phyloP scores from a whole-genome alignment of 176 grass and related monocot species.

The Zoysia pacifica region DNA sequence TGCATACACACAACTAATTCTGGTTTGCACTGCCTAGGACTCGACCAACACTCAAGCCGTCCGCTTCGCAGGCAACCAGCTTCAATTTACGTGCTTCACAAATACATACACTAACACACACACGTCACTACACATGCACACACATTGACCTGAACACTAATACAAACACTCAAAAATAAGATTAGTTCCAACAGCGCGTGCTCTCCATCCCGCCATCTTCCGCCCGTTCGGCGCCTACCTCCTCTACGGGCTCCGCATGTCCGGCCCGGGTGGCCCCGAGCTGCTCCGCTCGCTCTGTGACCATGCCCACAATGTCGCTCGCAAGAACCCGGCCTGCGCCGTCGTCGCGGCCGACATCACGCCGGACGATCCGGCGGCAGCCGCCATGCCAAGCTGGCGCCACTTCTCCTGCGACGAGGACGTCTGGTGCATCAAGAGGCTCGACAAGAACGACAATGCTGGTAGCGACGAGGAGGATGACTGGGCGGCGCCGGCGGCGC shows the following conservation, averaged over 20 bases:
- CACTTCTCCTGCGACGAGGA: constrained; percentile 81
- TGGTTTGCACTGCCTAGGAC: too few species aligned
- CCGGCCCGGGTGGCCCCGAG: constrained; percentile 44
- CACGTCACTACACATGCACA: too few species aligned
- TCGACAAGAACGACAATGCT: background rate
- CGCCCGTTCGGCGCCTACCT: constrained; percentile 70
- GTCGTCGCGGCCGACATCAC: constrained; percentile 59
- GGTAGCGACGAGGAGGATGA: constrained; percentile 1
- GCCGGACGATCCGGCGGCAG: constrained; percentile 45
- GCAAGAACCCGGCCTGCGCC: constrained; percentile 48
- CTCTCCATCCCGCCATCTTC: constrained; percentile 70
- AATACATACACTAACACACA: too few species aligned
- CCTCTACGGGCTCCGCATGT: constrained; percentile 67
- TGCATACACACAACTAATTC: too few species aligned
- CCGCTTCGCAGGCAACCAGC: too few species aligned
- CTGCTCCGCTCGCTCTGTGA: constrained; percentile 61
- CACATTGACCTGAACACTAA: too few species aligned
- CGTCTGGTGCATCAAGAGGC: constrained; percentile 74
- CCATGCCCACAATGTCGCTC: constrained; percentile 60
- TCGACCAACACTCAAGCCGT: too few species aligned
- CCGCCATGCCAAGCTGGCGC: constrained; percentile 54
- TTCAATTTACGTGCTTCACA: too few species aligned
- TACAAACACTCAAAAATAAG: too few species aligned
- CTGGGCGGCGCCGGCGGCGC: constrained; percentile 38
- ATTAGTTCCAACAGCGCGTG: too few species aligned